phyloP scores from a whole-genome alignment of 345 rosid species.

The Dovyalis caffra region DNA sequence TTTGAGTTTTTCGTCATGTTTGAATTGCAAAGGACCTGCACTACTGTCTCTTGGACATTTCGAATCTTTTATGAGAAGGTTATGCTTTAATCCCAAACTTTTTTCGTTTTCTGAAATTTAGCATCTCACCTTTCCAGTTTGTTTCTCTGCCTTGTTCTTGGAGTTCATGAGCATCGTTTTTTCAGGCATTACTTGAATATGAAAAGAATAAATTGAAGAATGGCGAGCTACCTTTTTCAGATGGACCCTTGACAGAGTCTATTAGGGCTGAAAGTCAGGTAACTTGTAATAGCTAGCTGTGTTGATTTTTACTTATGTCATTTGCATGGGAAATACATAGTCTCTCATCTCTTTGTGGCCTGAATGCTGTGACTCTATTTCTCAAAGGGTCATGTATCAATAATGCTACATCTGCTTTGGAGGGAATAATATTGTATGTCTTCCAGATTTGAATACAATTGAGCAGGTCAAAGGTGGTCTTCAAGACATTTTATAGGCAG shows the following conservation, averaged over 20 bases:
- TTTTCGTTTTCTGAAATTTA: neutral
- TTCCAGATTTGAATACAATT: neutral
- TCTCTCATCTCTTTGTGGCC: no score
- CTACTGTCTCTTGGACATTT: conserved; percentile 38
- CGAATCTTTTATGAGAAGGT: conserved; percentile 38
- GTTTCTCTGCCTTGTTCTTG: neutral
- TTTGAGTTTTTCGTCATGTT: neutral
- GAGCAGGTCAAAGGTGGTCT: no score
- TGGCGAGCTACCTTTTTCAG: conserved; percentile 33
- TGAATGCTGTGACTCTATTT: no score
- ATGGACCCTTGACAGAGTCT: conserved; percentile 23
- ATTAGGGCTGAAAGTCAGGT: conserved; percentile 30
- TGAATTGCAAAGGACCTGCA: conserved; percentile 26
- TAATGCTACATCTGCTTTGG: no score
- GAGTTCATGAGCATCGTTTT: neutral
- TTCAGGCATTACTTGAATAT: conserved; percentile 36
- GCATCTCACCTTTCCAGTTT: neutral
- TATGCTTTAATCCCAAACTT: neutral
- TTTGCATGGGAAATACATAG: no score
- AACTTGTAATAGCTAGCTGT: neutral
- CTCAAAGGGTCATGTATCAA: no score
- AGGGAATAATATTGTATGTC: no score
- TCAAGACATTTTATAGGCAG: no score
- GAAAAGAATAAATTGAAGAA: conserved; percentile 31
- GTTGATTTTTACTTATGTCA: no score